phyloP scores from a whole-genome alignment of 257 asterid species.

The Ilex asprella region DNA sequence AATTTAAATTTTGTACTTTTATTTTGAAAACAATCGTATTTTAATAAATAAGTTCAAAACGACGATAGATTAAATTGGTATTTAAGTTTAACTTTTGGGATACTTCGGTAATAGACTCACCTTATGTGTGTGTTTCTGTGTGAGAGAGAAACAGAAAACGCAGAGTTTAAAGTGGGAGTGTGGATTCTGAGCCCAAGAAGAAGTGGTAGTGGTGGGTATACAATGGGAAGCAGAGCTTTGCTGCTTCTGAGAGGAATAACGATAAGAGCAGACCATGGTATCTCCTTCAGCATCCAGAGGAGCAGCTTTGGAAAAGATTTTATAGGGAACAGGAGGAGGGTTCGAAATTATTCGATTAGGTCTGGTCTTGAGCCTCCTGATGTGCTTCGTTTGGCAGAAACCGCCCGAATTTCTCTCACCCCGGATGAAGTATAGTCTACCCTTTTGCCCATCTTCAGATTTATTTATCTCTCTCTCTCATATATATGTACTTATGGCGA shows the following conservation, averaged over 20 bases:
- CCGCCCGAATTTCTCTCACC: conserved; percentile 76
- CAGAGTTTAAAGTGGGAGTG: no score
- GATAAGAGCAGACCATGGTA: not conserved
- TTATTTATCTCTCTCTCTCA: not conserved
- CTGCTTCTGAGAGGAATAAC: conserved; percentile 8
- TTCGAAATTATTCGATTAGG: conserved; percentile 21
- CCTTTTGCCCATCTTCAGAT: conserved; percentile 1
- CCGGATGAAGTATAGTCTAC: conserved; percentile 29
- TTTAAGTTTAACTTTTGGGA: no score
- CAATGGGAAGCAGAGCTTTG: conserved; percentile 20
- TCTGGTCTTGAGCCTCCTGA: conserved; percentile 64
- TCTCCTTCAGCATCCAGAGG: conserved; percentile 8
- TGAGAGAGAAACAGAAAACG: no score
- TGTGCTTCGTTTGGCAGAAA: conserved; percentile 62
- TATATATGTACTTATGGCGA: not conserved
- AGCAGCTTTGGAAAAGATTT: not conserved
- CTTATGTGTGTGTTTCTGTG: no score
- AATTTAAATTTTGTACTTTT: no score
- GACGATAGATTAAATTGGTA: no score
- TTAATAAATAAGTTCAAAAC: no score
- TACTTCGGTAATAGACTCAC: no score
- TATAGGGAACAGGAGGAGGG: not conserved
- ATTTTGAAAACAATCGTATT: no score
- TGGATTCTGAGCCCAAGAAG: no score
- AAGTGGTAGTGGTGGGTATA: no score